Conservation (phyloP, 306 rosid genomes). For the Castanea mollissima region DNA sequence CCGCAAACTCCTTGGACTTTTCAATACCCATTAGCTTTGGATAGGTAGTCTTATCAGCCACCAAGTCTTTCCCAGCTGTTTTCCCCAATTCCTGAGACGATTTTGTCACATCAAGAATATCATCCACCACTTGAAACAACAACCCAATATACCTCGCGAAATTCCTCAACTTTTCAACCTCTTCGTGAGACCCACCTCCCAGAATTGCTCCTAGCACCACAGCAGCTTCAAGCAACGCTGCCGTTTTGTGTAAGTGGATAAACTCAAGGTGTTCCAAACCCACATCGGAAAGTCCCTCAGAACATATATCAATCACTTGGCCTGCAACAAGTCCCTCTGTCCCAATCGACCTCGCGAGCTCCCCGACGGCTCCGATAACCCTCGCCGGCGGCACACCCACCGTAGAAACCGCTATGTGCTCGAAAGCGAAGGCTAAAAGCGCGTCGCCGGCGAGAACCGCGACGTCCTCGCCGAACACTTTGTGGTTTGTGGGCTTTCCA, state of each 20-base stretch:
- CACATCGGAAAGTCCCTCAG: conserved; percentile 47
- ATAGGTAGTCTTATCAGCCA: conserved; percentile 69
- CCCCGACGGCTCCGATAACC: conserved; percentile 44
- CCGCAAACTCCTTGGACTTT: conserved; percentile 63
- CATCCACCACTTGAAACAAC: conserved; percentile 84
- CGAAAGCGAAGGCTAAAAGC: conserved; percentile 57
- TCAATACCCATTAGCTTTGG: conserved; percentile 71
- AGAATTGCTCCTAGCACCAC: conserved; percentile 65
- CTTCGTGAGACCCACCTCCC: conserved; percentile 59
- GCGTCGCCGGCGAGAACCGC: conserved; percentile 82
- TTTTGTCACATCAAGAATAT: conserved; percentile 74
- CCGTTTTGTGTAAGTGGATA: conserved; percentile 71
- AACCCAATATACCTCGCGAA: conserved; percentile 63
- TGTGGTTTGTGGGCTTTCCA: conserved; percentile 74
- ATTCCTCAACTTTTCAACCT: conserved; percentile 51
- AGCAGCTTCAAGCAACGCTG: conserved; percentile 59
- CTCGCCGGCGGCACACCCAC: conserved; percentile 34
- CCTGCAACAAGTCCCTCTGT: conserved; percentile 72
- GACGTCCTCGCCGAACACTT: conserved; percentile 66
- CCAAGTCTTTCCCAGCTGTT: conserved; percentile 80
- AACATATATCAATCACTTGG: conserved; percentile 58
- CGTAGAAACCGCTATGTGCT: conserved; percentile 49
- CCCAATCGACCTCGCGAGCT: conserved; percentile 62
- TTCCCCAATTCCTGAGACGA: conserved; percentile 74
- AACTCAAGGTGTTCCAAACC: conserved; percentile 53